Conservation (phyloP, 495 filamentous ascomycete genomes). For the Evansstolkia leycettana region DNA sequence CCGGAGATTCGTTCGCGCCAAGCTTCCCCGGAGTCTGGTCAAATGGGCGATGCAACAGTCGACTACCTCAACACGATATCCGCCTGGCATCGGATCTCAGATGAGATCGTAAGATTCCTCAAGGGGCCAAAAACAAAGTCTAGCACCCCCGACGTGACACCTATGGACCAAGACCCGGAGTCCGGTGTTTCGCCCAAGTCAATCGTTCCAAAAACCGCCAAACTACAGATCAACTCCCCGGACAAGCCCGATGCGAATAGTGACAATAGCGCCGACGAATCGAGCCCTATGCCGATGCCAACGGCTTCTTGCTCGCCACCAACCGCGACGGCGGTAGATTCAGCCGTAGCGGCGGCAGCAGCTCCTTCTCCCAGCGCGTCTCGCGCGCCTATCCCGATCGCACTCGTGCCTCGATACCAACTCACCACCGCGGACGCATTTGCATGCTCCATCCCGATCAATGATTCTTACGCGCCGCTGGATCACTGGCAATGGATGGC, state of each 20-base stretch:
- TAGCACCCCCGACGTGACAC: conserved; percentile 5
- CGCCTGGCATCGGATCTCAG: conserved; percentile 58
- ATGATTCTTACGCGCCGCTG: conserved; percentile 63
- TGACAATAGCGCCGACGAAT: too few species aligned
- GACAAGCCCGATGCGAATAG: conserved; percentile 12
- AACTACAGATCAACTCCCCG: conserved; percentile 18
- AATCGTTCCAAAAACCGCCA: conserved; percentile 23
- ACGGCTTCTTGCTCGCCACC: too few species aligned
- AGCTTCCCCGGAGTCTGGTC: conserved; percentile 17
- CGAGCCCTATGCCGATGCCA: too few species aligned
- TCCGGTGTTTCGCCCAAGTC: conserved; percentile 21
- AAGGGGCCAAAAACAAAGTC: conserved; percentile 17
- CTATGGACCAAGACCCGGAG: conserved; percentile 10
- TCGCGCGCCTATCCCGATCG: conserved; percentile 54
- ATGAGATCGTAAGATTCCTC: conserved; percentile 53
- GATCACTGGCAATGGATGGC: conserved; percentile 99
- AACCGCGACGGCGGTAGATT: too few species aligned
- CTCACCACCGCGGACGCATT: conserved; percentile 66
- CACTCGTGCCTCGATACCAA: conserved; percentile 63
- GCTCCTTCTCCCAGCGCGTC: neutral
- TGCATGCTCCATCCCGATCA: conserved; percentile 57
- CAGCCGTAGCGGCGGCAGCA: conserved; percentile 4
- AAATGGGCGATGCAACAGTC: conserved; percentile 36
- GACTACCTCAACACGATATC: conserved; percentile 60
- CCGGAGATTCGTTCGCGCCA: conserved; percentile 29